Base-by-base conservation (phyloP, 164 flowering plant genomes). In the Pachysandra terminalis region DNA sequence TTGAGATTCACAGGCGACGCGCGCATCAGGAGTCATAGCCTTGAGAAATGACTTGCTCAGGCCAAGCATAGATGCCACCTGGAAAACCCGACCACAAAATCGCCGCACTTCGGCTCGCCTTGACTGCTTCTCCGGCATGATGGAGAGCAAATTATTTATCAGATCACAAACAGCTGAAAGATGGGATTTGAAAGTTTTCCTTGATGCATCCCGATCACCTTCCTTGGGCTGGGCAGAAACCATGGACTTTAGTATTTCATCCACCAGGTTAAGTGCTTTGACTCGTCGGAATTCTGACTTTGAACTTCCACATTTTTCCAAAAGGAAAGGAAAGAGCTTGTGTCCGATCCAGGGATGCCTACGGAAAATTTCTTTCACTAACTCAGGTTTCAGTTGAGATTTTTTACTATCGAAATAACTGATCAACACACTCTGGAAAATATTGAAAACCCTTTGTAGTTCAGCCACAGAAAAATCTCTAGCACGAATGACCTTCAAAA, bases 311-410 rank as follows among this genome's bases (percentile, higher is more conserved):
- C 93, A 85, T 76, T 85, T 89, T 74, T 87, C 88, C 64, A 95
- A 51, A 48, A 95, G 80, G 71, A 88, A 85, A 1, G 81, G 80
- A 64, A 89, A 81, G 23, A 92, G 81, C 55, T 72, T 75, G 7
- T 64, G 82, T 19, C 91, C 99, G 56, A 89, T 64, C 97, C 97
- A 90, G 35, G 88, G 88, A 67, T 88, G 71, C 63, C 97, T 79
- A 59, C 76, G 80, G 32, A 90, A 81, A 52, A 88, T 78, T 77
- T 92, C 97, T 76, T 86, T 92, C 66, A 90, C n/a, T 57, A 95
- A 92, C 3, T 77, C 91, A 27, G 84, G 73, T 65, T 92, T 92
- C 52, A 92, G 66, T 56, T 85, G 89, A 59, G 86, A 87, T 71
- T 84, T 89, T 70, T 90, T 95, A 71, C 80, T 86, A 10, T 84